A percentile compares a stretch with the other conserved stretches of the same genome.
phyloP scores from a whole-genome alignment of 495 filamentous ascomycete species.

The Podospora comata region DNA sequence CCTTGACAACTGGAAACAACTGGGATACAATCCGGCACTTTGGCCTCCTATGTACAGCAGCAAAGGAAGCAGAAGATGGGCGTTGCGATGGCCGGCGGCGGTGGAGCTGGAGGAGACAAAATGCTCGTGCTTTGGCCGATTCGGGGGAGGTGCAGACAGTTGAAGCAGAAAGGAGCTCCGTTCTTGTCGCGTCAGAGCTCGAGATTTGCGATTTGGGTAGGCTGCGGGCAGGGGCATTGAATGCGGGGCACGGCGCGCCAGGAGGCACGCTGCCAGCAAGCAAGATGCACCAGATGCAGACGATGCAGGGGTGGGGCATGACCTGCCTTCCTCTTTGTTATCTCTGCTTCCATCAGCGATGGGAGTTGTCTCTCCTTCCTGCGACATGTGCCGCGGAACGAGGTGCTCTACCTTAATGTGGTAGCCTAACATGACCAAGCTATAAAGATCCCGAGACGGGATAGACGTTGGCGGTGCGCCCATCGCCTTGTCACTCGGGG shows the following conservation, averaged over 20 bases:
- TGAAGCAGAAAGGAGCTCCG: conserved; percentile 11
- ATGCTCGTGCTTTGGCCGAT: conserved; percentile 1
- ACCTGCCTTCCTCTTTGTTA: background rate
- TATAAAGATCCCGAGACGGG: background rate
- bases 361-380: background rate
- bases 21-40: background rate
- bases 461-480: background rate
- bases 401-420: background rate
- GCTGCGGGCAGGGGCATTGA: background rate
- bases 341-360: background rate
- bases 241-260: conserved; percentile 12
- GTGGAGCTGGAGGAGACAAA: background rate
- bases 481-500: too few species aligned
- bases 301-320: conserved; percentile 2
- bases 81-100: background rate
- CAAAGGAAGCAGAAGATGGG: background rate
- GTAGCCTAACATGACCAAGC: background rate
- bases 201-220: conserved; percentile 5
- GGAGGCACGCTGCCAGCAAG: background rate
- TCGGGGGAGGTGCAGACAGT: conserved; percentile 7
- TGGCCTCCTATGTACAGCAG: background rate
- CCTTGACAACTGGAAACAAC: background rate
- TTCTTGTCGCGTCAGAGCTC: conserved; percentile 10
- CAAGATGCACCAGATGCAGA: background rate
- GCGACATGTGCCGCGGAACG: background rate